Evolutionary conservation across 768 basidiomycete genomes (phyloP).

Genomic region (Mycena olivaceomarginata): DNA sequence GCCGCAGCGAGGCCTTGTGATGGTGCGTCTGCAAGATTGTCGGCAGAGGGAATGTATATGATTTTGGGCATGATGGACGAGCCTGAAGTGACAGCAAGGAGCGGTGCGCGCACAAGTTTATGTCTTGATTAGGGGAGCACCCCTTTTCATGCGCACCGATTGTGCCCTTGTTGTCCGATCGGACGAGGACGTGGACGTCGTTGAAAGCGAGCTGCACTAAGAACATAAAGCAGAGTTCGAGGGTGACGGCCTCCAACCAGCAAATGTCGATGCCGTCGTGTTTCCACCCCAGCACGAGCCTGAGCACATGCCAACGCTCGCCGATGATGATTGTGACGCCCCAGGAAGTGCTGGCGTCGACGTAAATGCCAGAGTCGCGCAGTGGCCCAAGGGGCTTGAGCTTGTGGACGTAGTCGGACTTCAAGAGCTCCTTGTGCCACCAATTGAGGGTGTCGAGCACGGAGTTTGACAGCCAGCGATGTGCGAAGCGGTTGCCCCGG

Average conservation of each 20-base stretch:
- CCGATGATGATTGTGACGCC: neutral
- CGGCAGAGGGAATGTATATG: slow-evolving; percentile 8
- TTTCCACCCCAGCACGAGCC: neutral
- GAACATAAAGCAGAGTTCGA: slow-evolving; percentile 13
- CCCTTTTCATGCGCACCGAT: slow-evolving; percentile 23
- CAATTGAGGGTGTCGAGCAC: too few species aligned
- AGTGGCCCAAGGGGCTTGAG: too few species aligned
- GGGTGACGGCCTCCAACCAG: slow-evolving; percentile 20
- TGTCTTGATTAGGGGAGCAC: slow-evolving; percentile 2
- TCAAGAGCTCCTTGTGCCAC: too few species aligned
- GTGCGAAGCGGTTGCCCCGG: too few species aligned
- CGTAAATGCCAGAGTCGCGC: too few species aligned
- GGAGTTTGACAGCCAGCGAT: too few species aligned
- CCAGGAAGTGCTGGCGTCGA: neutral
- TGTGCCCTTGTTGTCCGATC: neutral
- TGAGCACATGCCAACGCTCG: neutral
- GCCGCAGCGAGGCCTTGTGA: slow-evolving; percentile 9
- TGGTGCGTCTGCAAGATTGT: slow-evolving; percentile 3
- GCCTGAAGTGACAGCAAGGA: neutral
- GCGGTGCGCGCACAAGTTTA: neutral
- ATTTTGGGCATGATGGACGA: neutral
- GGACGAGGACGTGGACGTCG: neutral
- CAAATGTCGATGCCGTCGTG: slow-evolving; percentile 5
- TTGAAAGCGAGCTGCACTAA: neutral
- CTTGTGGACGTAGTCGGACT: too few species aligned